Conservation (phyloP, 306 rosid genomes). For the Cicer yamashitae region DNA sequence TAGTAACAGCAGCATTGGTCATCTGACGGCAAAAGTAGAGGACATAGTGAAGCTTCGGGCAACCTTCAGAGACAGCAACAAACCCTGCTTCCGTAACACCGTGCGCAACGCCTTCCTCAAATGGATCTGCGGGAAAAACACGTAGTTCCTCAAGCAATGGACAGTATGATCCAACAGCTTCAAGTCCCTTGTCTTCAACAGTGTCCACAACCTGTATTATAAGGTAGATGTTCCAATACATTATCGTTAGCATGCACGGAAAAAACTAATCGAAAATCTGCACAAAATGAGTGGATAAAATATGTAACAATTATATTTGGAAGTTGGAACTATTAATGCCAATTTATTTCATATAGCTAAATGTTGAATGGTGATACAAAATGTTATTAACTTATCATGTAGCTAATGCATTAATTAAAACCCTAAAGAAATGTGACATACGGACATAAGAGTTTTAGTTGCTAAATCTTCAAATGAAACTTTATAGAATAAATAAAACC, state of each 20-base stretch:
- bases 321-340: not conserved
- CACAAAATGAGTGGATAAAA: not conserved
- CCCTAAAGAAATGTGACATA: constrained; percentile 15
- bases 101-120: constrained; percentile 55
- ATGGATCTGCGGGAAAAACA: constrained; percentile 78
- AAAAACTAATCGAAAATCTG: not conserved
- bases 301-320: not conserved
- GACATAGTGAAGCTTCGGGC: constrained; percentile 72
- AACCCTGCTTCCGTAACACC: constrained; percentile 85
- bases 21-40: constrained; percentile 87
- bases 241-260: not conserved
- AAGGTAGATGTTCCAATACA: constrained; percentile 6
- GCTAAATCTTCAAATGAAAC: constrained; percentile 36
- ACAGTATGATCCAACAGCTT: constrained; percentile 77
- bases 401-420: constrained; percentile 25
- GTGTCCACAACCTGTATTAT: constrained; percentile 76
- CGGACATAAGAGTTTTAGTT: not conserved
- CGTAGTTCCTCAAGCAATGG: constrained; percentile 90
- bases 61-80: constrained; percentile 78
- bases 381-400: no score
- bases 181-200: constrained; percentile 81
- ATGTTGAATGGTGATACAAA: no score
- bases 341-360: no score
- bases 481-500: constrained; percentile 27
- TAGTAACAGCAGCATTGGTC: constrained; percentile 91